These are phyloP conservation scores for Epicoccum nigrum DNA, from an alignment of 2,329 filamentous ascomycete genomes.

Conservation along the genomic window DNA sequence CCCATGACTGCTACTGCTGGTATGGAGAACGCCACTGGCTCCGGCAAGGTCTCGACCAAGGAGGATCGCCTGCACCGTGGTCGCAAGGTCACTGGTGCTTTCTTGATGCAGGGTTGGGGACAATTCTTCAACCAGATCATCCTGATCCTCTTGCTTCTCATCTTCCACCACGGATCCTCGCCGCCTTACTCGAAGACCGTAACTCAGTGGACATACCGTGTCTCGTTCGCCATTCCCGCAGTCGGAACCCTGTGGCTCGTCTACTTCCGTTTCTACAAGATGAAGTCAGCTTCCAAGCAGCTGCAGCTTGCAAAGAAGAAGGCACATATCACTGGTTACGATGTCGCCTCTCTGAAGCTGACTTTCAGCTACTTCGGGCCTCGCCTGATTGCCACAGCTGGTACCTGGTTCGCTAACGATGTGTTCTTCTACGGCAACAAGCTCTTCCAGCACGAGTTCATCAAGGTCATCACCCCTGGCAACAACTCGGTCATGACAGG, in stretches of 20 bases:
- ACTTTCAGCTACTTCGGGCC: slow-evolving; percentile 85
- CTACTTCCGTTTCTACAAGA: slow-evolving; percentile 95
- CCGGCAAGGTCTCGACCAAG: slow-evolving; percentile 85
- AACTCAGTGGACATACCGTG: slow-evolving; percentile 87
- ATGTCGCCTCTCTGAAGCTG: slow-evolving; percentile 78
- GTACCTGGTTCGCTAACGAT: slow-evolving; percentile 94
- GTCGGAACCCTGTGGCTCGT: slow-evolving; percentile 91
- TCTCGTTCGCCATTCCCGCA: slow-evolving; percentile 91
- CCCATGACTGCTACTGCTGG: slow-evolving; percentile 95
- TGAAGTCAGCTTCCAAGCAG: slow-evolving; percentile 86
- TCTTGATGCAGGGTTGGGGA: slow-evolving; percentile 98
- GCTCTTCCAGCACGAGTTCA: slow-evolving; percentile 92
- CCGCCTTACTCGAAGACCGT: slow-evolving; percentile 76
- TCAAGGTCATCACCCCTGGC: slow-evolving; percentile 74
- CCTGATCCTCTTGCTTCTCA: slow-evolving; percentile 82
- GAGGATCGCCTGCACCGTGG: slow-evolving; percentile 95
- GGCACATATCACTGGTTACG: slow-evolving; percentile 87
- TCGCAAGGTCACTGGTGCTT: slow-evolving; percentile 92
- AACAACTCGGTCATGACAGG: slow-evolving; percentile 77
- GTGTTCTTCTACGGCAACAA: slow-evolving; percentile 99
- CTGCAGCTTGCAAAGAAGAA: slow-evolving; percentile 84
- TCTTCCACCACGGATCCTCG: slow-evolving; percentile 82
- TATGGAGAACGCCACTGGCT: slow-evolving; percentile 87
- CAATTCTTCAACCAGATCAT: slow-evolving; percentile 93
- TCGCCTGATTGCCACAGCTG: slow-evolving; percentile 83